phyloP scores from a whole-genome alignment of 768 basidiomycete genomes.

The Collybiopsis confluens region DNA sequence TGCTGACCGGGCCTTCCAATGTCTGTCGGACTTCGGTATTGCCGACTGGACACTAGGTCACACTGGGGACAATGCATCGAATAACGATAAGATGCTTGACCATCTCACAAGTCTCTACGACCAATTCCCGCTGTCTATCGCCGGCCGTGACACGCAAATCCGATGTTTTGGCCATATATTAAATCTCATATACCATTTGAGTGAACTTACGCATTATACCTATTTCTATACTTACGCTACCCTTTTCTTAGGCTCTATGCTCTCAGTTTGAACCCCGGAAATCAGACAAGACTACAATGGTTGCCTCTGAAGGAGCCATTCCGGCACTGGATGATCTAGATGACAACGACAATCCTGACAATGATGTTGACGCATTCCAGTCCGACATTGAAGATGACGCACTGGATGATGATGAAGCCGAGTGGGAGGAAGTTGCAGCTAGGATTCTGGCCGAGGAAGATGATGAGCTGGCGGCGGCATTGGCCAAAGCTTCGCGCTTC shows the following conservation, averaged over 20 bases:
- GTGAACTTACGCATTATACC: too few species aligned
- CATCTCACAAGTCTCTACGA: too few species aligned
- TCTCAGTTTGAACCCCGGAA: not conserved
- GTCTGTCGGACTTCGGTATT: not conserved
- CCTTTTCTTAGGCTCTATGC: not conserved
- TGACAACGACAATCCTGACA: not conserved
- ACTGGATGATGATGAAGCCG: not conserved
- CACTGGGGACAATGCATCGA: not conserved
- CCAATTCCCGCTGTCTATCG: not conserved
- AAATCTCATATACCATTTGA: not conserved
- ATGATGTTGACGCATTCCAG: too few species aligned
- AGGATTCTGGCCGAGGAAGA: not conserved
- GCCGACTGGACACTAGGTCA: not conserved
- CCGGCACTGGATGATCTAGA: too few species aligned
- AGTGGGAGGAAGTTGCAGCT: not conserved
- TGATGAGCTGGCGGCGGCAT: not conserved
- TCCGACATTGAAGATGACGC: not conserved
- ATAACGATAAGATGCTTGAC: not conserved
- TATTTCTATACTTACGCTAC: too few species aligned
- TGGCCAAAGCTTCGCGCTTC: not conserved
- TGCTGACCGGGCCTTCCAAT: not conserved
- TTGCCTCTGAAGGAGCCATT: not conserved
- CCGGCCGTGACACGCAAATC: not conserved
- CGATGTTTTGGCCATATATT: not conserved
- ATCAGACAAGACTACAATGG: not conserved